These are phyloP conservation scores for Saxophila tyrrhenica DNA, from an alignment of 495 filamentous ascomycete species.

Conservation along the genomic window DNA sequence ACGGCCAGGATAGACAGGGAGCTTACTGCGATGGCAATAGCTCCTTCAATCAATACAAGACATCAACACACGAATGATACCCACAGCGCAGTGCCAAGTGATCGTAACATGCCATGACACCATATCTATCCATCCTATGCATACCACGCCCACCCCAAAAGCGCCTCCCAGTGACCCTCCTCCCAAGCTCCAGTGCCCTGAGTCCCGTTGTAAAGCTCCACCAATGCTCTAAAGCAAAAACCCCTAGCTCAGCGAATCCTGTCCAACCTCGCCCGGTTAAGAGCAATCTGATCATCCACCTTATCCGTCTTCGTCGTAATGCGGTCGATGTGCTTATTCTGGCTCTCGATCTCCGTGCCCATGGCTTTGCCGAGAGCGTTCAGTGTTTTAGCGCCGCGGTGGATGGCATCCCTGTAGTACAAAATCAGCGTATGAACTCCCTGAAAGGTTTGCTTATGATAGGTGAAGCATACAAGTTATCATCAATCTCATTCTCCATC, in stretches of 20 bases:
- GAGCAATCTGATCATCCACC: constrained; percentile 60
- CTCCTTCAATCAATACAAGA: no score
- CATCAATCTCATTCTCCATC: constrained; percentile 48
- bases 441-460: neutral
- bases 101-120: neutral
- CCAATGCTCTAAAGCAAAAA: neutral
- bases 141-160: neutral
- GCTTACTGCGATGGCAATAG: no score
- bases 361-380: constrained; percentile 59
- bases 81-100: no score
- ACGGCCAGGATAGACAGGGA: no score
- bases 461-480: constrained; percentile 23
- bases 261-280: constrained; percentile 54
- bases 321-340: constrained; percentile 62
- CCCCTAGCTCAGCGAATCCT: neutral
- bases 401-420: constrained; percentile 25
- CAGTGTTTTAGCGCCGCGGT: constrained; percentile 48
- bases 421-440: constrained; percentile 26
- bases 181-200: neutral
- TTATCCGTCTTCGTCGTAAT: constrained; percentile 62
- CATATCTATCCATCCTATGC: neutral
- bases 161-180: neutral
- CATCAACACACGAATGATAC: no score
- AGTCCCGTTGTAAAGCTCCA: neutral
- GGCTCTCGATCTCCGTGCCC: constrained; percentile 59